Evolutionary conservation across 2,329 filamentous ascomycete genomes (phyloP).

Genomic region (Xylariaceae sp.): DNA sequence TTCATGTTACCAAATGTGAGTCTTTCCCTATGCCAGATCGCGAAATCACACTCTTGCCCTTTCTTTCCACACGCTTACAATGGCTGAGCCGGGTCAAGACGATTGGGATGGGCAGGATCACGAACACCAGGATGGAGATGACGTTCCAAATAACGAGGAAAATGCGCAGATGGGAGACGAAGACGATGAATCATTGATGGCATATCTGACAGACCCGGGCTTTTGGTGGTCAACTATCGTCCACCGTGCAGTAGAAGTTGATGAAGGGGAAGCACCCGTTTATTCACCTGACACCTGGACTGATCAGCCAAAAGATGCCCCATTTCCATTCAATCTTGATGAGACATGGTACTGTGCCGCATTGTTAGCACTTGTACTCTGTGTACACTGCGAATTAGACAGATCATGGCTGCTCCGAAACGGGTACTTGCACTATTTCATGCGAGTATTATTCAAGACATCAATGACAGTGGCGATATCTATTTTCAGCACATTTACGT

Average conservation of each 20-base stretch:
- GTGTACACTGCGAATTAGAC: slow-evolving; percentile 17
- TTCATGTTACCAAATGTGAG: no score
- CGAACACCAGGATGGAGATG: background rate
- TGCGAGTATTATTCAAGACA: slow-evolving; percentile 18
- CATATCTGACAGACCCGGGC: background rate
- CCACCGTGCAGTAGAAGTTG: slow-evolving; percentile 11
- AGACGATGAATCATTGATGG: slow-evolving; percentile 4
- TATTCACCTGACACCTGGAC: slow-evolving; percentile 3
- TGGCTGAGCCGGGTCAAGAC: no score
- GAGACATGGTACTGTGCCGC: slow-evolving; percentile 21
- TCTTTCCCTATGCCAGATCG: no score
- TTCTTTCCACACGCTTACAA: no score
- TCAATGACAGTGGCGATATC: slow-evolving; percentile 21
- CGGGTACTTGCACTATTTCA: slow-evolving; percentile 11
- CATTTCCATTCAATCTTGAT: slow-evolving; percentile 26
- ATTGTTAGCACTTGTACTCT: slow-evolving; percentile 15
- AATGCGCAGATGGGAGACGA: background rate
- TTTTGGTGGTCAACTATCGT: slow-evolving; percentile 20
- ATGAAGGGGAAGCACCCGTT: background rate
- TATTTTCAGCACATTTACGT: slow-evolving; percentile 26
- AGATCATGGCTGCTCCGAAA: slow-evolving; percentile 11
- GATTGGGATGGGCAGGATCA: background rate
- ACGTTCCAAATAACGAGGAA: background rate
- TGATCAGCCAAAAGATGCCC: slow-evolving; percentile 8
- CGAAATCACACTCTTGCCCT: no score